Percentiles rank a stretch among this genome's conserved stretches.
Conservation (phyloP, 192 early-diverging fungal genomes). For the Backusella westeae region DNA sequence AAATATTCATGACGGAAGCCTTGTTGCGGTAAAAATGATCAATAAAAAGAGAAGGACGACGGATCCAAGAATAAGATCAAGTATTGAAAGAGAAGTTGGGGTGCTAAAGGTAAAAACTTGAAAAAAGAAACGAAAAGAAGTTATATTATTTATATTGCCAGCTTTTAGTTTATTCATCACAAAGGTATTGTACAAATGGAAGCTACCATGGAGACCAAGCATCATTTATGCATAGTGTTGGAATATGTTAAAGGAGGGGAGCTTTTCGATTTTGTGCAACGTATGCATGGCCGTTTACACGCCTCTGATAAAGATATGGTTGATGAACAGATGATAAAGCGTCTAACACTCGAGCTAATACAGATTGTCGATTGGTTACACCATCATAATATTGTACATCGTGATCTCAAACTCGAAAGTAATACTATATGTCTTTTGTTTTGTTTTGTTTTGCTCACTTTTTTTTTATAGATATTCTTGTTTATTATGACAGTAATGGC, state of each 20-base stretch:
- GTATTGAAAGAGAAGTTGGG: slow-evolving; percentile 34
- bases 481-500: slow-evolving; percentile 29
- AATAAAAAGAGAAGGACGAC: slow-evolving; percentile 16
- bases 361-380: slow-evolving; percentile 67
- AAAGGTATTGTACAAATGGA: slow-evolving; percentile 60
- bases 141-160: background rate
- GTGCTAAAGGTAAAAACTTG: slow-evolving; percentile 25
- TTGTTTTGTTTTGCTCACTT: background rate
- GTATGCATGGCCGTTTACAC: slow-evolving; percentile 12
- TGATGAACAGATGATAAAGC: slow-evolving; percentile 39
- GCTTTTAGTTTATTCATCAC: slow-evolving; percentile 51
- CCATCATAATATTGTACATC: slow-evolving; percentile 54
- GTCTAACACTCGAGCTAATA: slow-evolving; percentile 50
- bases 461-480: slow-evolving; percentile 37
- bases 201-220: slow-evolving; percentile 58
- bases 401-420: slow-evolving; percentile 67
- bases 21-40: slow-evolving; percentile 32
- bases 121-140: background rate
- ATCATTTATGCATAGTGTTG: slow-evolving; percentile 63
- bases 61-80: slow-evolving; percentile 25
- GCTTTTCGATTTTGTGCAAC: slow-evolving; percentile 65
- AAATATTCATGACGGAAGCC: slow-evolving; percentile 5
- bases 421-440: background rate
- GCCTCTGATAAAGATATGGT: slow-evolving; percentile 37
- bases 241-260: slow-evolving; percentile 73